These are phyloP conservation scores for Bipolaris sorokiniana DNA, from an alignment of 2,329 filamentous ascomycete species.

Conservation along the genomic window DNA sequence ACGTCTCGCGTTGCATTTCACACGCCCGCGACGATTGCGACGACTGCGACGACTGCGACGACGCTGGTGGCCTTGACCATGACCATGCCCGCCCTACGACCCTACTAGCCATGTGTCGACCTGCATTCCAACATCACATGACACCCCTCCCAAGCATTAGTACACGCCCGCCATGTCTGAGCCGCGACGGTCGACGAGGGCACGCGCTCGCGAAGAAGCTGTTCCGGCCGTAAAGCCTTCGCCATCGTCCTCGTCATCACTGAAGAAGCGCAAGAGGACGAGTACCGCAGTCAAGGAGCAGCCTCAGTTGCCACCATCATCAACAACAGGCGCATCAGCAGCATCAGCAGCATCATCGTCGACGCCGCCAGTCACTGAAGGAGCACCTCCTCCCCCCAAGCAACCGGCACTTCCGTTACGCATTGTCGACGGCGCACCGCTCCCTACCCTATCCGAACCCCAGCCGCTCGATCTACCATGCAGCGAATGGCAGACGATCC, in stretches of 20 bases:
- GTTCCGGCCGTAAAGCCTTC: constrained; percentile 14
- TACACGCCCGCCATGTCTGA: constrained; percentile 37
- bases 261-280: constrained; percentile 43
- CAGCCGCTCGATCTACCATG: constrained; percentile 68
- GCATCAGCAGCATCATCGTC: constrained; percentile 11
- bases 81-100: too few relatives aligned
- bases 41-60: too few relatives aligned
- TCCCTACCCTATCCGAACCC: constrained; percentile 72
- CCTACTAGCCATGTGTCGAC: too few relatives aligned
- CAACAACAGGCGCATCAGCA: too few relatives aligned
- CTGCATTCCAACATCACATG: not conserved
- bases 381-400: constrained; percentile 17
- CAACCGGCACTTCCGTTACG: constrained; percentile 62
- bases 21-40: not conserved
- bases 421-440: constrained; percentile 68
- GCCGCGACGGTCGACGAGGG: constrained; percentile 45
- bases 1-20: constrained; percentile 5
- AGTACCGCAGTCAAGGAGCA: constrained; percentile 32
- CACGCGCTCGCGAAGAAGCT: constrained; percentile 46
- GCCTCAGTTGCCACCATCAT: constrained; percentile 34
- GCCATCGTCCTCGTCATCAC: too few relatives aligned
- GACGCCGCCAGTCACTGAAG: constrained; percentile 31
- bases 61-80: too few relatives aligned
- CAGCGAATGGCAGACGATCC: constrained; percentile 74
- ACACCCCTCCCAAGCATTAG: not conserved